Base-by-base conservation (phyloP, 1,284 basidiomycete genomes). In the Boletellus deceptivus region DNA sequence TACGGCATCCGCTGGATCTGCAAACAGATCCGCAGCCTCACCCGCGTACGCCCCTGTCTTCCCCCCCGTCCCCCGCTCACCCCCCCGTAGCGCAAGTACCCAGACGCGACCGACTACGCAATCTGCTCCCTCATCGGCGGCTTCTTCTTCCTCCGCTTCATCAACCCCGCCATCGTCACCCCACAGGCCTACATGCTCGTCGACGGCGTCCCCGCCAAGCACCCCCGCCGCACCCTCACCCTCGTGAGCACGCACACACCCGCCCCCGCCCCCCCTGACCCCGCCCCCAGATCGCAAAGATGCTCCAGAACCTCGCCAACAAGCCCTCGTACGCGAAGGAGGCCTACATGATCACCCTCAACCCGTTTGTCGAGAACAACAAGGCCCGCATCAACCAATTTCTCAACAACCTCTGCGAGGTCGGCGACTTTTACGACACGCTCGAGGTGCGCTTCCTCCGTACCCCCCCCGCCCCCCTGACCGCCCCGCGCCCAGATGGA, bases 1-100 rank as follows among this genome's bases (percentile, higher is more conserved):
- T 99, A 99, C 64, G 96, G 97, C 63, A 98, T 99, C 58, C 83
- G 97, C 58, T 99, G 97, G 97, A 99, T 99, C 65, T 99, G 97
- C 76, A 99, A 99, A 75, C 96, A 99, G 73, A 98, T 99, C 69
- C 80, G 93, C 57, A 94, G 91, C 74, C 72, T 98, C 66, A 98
- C 97, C 45, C 82, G 91, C 74, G 93, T 95, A 62, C 59, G 84
- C 71, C 39, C 39, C 11, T 47, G 54, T 35, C 46, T 35, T 27
- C 36, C 6, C 35, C 7, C 31, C 40, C 36, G 13, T 48, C 53
- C 39, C 31, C 46, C 25, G 24, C 46, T 55, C 42, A 58, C 51
- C 40, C 51, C n/a, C 36, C 31, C 20, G 42, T 67, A 98, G 92
- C 83, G 97, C 52, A 99, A 98, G 78, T 98, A 98, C 69, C 95